Conservation (phyloP, 1,284 basidiomycete species). For the Sporisorium graminicola region DNA sequence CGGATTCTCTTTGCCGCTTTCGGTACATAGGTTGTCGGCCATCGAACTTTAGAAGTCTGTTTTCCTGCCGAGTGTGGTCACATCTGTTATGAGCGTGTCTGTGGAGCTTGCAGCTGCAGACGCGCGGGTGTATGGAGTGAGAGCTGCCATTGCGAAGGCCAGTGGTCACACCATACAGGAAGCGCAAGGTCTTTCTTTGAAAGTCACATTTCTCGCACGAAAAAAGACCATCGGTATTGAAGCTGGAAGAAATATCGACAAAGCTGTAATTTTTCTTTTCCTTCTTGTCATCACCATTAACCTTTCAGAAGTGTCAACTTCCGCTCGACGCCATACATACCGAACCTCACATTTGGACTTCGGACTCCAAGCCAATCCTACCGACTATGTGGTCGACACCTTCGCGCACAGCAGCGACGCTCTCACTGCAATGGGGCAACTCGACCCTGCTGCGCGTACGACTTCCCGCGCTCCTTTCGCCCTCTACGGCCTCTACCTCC, state of each 20-base stretch:
- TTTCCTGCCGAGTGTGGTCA: background rate
- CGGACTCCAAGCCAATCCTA: background rate
- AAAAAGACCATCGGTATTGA: background rate
- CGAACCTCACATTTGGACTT: background rate
- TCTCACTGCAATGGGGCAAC: conserved; percentile 4
- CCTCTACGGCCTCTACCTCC: background rate
- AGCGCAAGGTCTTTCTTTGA: too few relatives aligned
- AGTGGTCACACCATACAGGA: too few relatives aligned
- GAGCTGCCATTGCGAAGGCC: background rate
- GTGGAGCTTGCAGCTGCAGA: background rate
- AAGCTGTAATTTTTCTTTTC: conserved; percentile 4
- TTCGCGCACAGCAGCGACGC: conserved; percentile 1
- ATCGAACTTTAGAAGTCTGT: background rate
- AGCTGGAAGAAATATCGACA: conserved; percentile 1
- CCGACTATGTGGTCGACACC: conserved; percentile 13
- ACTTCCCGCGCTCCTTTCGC: conserved; percentile 7
- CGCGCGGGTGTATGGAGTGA: background rate
- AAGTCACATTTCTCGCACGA: conserved; percentile 17
- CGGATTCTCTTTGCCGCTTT: background rate
- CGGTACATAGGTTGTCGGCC: background rate
- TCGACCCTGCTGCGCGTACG: conserved; percentile 5
- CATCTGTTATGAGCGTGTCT: background rate
- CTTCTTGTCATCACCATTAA: conserved; percentile 2
- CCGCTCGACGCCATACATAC: background rate
- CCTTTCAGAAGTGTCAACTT: background rate